phyloP scores from a whole-genome alignment of 2,329 filamentous ascomycete genomes.

The Pyricularia grisea region DNA sequence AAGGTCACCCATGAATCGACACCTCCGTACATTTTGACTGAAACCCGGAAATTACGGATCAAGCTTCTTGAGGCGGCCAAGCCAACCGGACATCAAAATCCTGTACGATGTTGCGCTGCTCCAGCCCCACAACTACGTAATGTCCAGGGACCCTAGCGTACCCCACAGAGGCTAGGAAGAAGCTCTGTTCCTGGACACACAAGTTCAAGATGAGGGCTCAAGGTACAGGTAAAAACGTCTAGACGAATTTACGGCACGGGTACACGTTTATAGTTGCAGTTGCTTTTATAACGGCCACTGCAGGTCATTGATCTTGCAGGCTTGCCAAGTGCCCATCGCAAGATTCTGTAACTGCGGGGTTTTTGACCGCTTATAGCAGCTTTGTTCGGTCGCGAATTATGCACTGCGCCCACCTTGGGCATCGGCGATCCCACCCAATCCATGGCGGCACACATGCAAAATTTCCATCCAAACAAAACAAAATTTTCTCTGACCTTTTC shows the following conservation, averaged over 20 bases:
- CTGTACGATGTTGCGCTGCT: neutral
- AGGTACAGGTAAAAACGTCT: neutral
- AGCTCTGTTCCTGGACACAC: neutral
- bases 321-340: neutral
- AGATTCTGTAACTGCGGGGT: constrained; percentile 12
- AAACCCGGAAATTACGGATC: neutral
- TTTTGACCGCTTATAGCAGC: constrained; percentile 4
- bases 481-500: neutral
- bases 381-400: neutral
- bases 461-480: neutral
- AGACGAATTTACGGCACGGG: neutral
- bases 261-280: neutral
- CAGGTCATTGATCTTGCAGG: neutral
- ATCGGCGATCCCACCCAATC: neutral
- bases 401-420: neutral
- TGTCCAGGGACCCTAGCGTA: neutral
- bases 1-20: neutral
- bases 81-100: neutral
- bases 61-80: neutral
- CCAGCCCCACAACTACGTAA: neutral
- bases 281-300: neutral
- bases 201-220: neutral
- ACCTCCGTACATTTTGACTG: neutral
- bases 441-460: neutral
- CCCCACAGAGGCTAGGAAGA: neutral